phyloP scores from a whole-genome alignment of 805 yeast species.

The Naumovozyma dairenensis region DNA sequence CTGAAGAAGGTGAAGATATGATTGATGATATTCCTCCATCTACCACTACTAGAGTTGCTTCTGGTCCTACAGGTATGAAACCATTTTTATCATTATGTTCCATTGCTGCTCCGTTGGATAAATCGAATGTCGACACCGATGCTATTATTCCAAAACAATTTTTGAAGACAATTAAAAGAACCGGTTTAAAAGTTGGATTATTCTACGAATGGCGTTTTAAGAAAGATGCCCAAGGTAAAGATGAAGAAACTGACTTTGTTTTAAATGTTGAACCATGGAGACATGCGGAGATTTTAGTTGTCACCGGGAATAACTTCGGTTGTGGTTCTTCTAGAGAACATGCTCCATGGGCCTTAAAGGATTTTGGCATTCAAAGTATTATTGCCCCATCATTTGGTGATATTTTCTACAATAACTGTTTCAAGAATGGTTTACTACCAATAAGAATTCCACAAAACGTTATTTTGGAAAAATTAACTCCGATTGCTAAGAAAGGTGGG shows the following conservation, averaged over 20 bases:
- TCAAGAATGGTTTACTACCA: conserved; percentile 91
- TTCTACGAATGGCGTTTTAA: conserved; percentile 84
- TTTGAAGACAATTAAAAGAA: conserved; percentile 93
- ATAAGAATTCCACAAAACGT: conserved; percentile 78
- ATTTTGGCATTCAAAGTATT: conserved; percentile 90
- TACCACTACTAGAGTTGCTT: conserved; percentile 28
- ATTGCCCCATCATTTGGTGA: conserved; percentile 98
- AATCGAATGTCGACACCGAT: conserved; percentile 95
- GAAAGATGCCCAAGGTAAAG: conserved; percentile 60
- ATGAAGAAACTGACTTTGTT: conserved; percentile 78
- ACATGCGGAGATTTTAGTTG: conserved; percentile 71
- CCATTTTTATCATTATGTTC: conserved; percentile 70
- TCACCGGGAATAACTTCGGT: conserved; percentile 95
- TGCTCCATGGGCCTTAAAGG: conserved; percentile 98
- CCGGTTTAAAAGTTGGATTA: conserved; percentile 81
- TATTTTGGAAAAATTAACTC: conserved; percentile 62
- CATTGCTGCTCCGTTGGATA: conserved; percentile 86
- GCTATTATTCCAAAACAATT: conserved; percentile 98
- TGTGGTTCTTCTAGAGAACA: conserved; percentile 99
- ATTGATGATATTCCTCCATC: conserved; percentile 55
- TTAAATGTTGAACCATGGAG: conserved; percentile 80
- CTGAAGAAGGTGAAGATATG: conserved; percentile 43
- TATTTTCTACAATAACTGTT: conserved; percentile 93
- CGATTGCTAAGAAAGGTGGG: conserved; percentile 65
- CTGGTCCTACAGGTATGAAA: conserved; percentile 51